Base-by-base conservation (phyloP, 768 basidiomycete genomes). In the Coprinellus micaceus region DNA sequence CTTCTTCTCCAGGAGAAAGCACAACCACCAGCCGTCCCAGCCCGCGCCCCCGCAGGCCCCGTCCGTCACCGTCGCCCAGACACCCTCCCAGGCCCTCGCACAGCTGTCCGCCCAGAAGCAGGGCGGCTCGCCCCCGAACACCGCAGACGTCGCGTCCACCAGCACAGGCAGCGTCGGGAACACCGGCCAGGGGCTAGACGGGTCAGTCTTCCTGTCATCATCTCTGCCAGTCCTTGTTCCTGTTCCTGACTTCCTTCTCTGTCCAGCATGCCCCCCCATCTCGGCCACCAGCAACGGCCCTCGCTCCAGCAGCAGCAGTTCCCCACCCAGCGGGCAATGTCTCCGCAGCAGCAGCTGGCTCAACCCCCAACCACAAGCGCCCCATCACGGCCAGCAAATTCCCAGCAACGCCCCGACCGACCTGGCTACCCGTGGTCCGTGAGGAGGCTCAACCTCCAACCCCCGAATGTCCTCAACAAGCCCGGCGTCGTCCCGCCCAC, bases 1-100 rank as follows among this genome's bases (percentile, higher is more conserved):
- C 81, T 93, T 91, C 89, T 93, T 93, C 82, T 87, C 83, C 43
- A 82, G 89, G 82, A 91, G 85, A 86, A 91, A 89, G 82, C 81
- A 85, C 72, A 71, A 22, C 13, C 79, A 79, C 62, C 63, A 44
- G 28, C 63, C 39, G 33, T 58, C 59, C 45, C 60, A 40, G 50
- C 13, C 21, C 40, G 39, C 51, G 41, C 40, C 45, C 54, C 55
- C 37, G 46, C 71, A 73, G 53, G 62, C 74, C 25, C 61, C 80
- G 28, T 72, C 71, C 64, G 83, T 85, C 61, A 79, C 83, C 41
- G 73, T 85, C 53, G 75, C 81, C 6, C 83, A 85, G 67, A 82
- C 85, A 7, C 82, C 85, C 6, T 83, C 80, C 57, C 84, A 88
- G 67, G 86, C 86, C 30, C 78, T 88, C 7, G 83, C 83, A 40